Base-by-base conservation (phyloP, 2,329 filamentous ascomycete species). In the Neurospora crassa region DNA sequence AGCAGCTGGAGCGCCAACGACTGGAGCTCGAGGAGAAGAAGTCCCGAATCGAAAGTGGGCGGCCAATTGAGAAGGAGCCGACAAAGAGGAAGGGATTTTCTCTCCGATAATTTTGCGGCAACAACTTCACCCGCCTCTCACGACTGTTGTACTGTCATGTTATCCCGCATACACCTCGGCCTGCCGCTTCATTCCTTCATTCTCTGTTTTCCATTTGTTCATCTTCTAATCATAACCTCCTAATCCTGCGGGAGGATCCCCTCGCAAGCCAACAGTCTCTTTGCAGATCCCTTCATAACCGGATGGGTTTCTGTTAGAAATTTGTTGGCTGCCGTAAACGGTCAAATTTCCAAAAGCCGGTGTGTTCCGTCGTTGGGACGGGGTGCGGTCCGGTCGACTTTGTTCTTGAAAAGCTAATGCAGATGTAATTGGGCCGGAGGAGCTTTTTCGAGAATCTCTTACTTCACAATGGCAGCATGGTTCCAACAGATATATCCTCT, bases 11-110 rank as follows among this genome's bases (percentile, higher is more conserved):
- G 80, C 91, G 94, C 81, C 95, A 98, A 87, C 91, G 94, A 81
- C 83, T 89, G 82, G 96, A 99, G 83, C 89, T 99, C 80, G 96
- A 99, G 82, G 96, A 99, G 85, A 99, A 98, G 92, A 99, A 99
- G 87, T 83, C 89, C 76, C 91, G 96, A 79, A 87, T 99, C 85
- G 96, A 99, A 84, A 97, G 92, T 81, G 96, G 96, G 79, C 89
- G 96, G 81, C 96, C 96, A 75, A 85, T 98, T 84, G 96, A 98
- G 86, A 94, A 98, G 86, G 95, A 98, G 87, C 91, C 91, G 84
- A 53, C 91, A 14, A 97, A 97, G 91, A 92, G 94, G 85, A 98
- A 98, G 92, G 95, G 95, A 73, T 99, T 99, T 89, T 99, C 96
- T 76, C 92, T 99, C 81, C 94, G 96, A 84, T 97, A 95, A 90